Conservation (phyloP, 2,329 filamentous ascomycete species). For the Fusarium domesticum region DNA sequence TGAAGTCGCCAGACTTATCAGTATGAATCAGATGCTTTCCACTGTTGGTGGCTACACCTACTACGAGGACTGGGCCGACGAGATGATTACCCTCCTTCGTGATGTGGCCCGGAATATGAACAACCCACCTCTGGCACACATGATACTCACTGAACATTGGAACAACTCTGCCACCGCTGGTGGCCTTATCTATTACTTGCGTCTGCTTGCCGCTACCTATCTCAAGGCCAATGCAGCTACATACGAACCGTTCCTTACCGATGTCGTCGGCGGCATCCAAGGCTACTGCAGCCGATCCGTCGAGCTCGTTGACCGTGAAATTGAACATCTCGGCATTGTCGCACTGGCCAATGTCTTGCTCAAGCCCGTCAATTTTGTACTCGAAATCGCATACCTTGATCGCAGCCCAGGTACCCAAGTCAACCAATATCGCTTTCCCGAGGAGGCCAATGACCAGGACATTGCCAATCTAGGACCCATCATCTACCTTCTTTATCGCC, state of each 20-base stretch:
- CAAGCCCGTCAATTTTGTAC: slow-evolving; percentile 70
- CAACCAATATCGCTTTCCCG: slow-evolving; percentile 65
- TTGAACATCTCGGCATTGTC: slow-evolving; percentile 83
- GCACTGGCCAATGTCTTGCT: slow-evolving; percentile 76
- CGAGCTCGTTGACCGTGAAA: slow-evolving; percentile 75
- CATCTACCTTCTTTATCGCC: slow-evolving; percentile 63
- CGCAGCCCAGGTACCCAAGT: slow-evolving; percentile 74
- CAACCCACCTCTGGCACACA: slow-evolving; percentile 55
- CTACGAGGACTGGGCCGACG: slow-evolving; percentile 79
- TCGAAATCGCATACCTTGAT: slow-evolving; percentile 91
- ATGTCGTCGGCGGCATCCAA: slow-evolving; percentile 56
- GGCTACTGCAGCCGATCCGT: slow-evolving; percentile 69
- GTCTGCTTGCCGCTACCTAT: slow-evolving; percentile 80
- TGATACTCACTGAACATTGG: slow-evolving; percentile 62
- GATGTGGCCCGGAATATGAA: slow-evolving; percentile 59
- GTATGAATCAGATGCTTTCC: slow-evolving; percentile 67
- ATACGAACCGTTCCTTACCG: slow-evolving; percentile 70
- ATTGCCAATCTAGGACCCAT: slow-evolving; percentile 45
- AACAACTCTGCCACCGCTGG: slow-evolving; percentile 67
- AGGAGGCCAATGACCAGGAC: slow-evolving; percentile 48
- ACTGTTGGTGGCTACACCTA: slow-evolving; percentile 68
- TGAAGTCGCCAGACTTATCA: slow-evolving; percentile 70
- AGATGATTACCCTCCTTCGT: slow-evolving; percentile 65
- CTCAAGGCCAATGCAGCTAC: slow-evolving; percentile 69
- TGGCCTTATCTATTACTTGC: slow-evolving; percentile 78